A percentile compares a stretch with the other conserved stretches of the same genome.
phyloP scores from a whole-genome alignment of 768 basidiomycete genomes.

The Auricularia sp. region DNA sequence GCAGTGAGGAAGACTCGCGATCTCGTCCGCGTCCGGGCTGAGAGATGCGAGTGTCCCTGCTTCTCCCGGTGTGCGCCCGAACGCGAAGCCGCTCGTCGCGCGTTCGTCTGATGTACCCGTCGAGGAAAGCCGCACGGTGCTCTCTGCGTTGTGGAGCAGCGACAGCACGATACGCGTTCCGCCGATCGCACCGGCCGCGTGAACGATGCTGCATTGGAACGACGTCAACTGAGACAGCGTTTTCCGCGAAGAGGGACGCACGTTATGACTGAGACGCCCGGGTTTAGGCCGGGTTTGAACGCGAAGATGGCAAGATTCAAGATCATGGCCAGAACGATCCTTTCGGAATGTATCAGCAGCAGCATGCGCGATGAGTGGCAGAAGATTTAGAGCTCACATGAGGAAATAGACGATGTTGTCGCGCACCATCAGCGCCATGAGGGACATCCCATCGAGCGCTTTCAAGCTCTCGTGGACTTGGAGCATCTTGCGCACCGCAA shows the following conservation, averaged over 20 bases:
- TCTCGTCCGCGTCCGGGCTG: no score
- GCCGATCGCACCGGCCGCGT: not conserved
- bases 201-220: not conserved
- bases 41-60: no score
- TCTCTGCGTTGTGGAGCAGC: not conserved
- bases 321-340: not conserved
- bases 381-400: not conserved
- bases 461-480: not conserved
- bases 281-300: not conserved
- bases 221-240: not conserved
- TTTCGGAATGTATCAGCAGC: not conserved
- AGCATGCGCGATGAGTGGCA: not conserved
- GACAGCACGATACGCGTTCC: not conserved
- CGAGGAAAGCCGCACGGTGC: not conserved
- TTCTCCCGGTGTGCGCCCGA: not conserved
- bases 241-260: not conserved
- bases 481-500: not conserved
- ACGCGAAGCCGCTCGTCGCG: not conserved
- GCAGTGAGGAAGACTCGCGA: no score
- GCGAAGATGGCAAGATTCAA: not conserved
- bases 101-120: not conserved
- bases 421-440: not conserved
- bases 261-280: not conserved
- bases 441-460: not conserved
- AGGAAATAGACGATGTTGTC: not conserved